These are phyloP conservation scores for Mucor racemosus DNA, from an alignment of 371 early-diverging fungal genomes.

Conservation along the genomic window DNA sequence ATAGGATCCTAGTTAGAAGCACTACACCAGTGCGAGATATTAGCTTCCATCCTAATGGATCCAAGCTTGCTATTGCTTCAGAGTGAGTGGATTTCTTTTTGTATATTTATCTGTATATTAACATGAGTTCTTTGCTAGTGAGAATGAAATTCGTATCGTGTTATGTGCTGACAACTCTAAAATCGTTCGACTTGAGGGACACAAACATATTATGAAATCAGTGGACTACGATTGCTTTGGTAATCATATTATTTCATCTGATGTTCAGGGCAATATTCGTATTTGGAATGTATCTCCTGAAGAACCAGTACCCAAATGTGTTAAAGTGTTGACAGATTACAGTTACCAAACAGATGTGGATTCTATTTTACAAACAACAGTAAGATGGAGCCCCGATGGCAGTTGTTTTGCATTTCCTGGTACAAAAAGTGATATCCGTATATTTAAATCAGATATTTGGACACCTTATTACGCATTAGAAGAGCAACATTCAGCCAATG, in stretches of 20 bases:
- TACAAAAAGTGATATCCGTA: slow-evolving; percentile 44
- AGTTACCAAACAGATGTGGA: slow-evolving; percentile 21
- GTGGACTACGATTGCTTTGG: slow-evolving; percentile 50
- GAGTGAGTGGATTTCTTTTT: slow-evolving; percentile 34
- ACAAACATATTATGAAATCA: slow-evolving; percentile 44
- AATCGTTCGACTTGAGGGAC: slow-evolving; percentile 46
- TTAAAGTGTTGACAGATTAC: slow-evolving; percentile 29
- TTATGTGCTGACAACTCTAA: slow-evolving; percentile 38
- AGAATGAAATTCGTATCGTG: slow-evolving; percentile 42
- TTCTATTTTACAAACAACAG: slow-evolving; percentile 23
- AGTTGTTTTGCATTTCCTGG: slow-evolving; percentile 62
- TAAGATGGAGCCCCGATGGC: slow-evolving; percentile 67
- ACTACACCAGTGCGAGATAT: slow-evolving; percentile 41
- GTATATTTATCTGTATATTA: not conserved
- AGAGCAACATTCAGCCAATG: slow-evolving; percentile 41
- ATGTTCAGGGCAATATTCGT: slow-evolving; percentile 62
- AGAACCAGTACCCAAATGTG: slow-evolving; percentile 43
- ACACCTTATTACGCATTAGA: slow-evolving; percentile 34
- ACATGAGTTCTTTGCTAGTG: slow-evolving; percentile 23
- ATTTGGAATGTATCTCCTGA: slow-evolving; percentile 61
- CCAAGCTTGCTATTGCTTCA: slow-evolving; percentile 45
- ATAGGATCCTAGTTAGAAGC: slow-evolving; percentile 43
- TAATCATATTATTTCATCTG: slow-evolving; percentile 57
- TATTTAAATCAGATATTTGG: slow-evolving; percentile 51
- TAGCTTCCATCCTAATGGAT: slow-evolving; percentile 35